Conservation (phyloP, 345 rosid species). For the Arabidopsis suecica region DNA sequence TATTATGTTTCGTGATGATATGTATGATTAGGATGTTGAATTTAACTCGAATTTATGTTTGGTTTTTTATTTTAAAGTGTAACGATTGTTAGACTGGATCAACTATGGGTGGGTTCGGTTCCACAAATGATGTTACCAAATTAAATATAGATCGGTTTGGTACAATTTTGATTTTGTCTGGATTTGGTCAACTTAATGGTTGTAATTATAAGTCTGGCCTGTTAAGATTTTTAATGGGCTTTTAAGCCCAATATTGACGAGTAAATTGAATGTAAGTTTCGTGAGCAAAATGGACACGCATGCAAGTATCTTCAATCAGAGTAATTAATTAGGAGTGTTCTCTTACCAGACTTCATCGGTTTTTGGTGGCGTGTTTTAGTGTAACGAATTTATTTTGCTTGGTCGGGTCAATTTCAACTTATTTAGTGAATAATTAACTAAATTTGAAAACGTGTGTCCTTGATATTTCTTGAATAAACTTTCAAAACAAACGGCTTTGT, state of each 20-base stretch:
- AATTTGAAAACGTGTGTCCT: conserved; percentile 14
- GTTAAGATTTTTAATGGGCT: not conserved
- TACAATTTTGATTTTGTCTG: not conserved
- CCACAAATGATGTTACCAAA: not conserved
- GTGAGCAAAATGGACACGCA: conserved; percentile 32
- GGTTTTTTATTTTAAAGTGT: not conserved
- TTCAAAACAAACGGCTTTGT: conserved; percentile 8
- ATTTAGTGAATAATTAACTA: conserved; percentile 4
- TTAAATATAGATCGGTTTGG: not conserved
- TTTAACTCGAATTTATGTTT: not conserved
- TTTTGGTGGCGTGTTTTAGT: conserved; percentile 40
- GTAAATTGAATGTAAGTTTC: not conserved
- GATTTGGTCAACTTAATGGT: not conserved
- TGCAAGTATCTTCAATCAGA: not conserved
- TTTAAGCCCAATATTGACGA: not conserved
- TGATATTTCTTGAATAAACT: not conserved
- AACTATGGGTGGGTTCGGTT: not conserved
- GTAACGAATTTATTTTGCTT: conserved; percentile 38
- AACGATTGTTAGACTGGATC: not conserved
- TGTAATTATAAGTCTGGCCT: not conserved
- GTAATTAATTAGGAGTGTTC: conserved; percentile 35
- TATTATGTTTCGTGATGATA: not conserved
- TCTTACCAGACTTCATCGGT: conserved; percentile 46
- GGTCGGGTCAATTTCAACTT: conserved; percentile 37
- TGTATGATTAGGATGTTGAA: conserved; percentile 11